Base-by-base conservation (phyloP, 306 rosid genomes). In the Cucurbita maxima region DNA sequence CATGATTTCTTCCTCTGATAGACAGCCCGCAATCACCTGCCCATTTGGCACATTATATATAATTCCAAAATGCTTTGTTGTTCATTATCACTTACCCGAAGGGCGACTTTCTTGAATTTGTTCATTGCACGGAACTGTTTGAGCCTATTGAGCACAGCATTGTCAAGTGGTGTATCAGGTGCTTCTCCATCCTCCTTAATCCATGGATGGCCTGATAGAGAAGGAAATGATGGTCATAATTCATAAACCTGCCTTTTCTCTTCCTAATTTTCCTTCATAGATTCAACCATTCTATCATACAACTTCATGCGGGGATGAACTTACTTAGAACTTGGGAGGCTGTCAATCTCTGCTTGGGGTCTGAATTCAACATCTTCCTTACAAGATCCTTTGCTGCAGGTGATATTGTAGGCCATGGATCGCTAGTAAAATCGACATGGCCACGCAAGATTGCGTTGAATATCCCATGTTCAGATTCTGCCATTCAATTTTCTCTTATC, bases 121-220 rank as follows among this genome's bases (percentile, higher is more conserved):
- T 94, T 91, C 99, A 94, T 94, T 53, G 99, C 99, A 78, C 87
- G 89, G 82, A 94, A 94, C 77, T 94, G 99, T 79, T 94, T 94
- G 88, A 94, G 96, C 83, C 91, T 89, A 57, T 79, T 89, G 66
- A 94, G 85, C 59, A 94, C 99, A 38, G 99, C 97, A 61, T 94
- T 94, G 80, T 94, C 97, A 63, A 94, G 99, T 58, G 99, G 99
- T 25, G 68, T 84, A 71, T 94, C 97, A 6, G 99, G 99, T 54
- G 99, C 99, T 79, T 94, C 97, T 58, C 98, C 99, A 38, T 89
- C 99, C 79, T 91, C 97, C 88, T 94, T 94, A 78, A 94, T 94
- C 99, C 99, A 94, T 48, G 30, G 60, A 45, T 69, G 69, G 30
- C 48, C 72, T 38, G 47, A 78, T 64, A 78, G 68, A 37, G 50